Base-by-base conservation (phyloP, 345 rosid species). In the Citrus cavaleriei region DNA sequence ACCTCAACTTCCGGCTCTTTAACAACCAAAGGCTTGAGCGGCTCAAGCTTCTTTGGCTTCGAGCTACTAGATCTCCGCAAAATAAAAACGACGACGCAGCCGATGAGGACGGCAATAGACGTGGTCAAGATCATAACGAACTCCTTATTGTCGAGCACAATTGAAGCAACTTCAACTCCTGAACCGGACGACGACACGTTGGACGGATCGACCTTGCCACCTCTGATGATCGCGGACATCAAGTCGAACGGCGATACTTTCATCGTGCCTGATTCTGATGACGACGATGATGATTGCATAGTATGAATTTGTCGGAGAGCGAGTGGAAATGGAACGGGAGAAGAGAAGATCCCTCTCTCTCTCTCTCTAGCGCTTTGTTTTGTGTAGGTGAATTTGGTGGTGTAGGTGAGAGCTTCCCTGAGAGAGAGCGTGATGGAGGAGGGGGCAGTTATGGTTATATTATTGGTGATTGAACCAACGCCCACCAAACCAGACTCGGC, bases 51-150 rank as follows among this genome's bases (percentile, higher is more conserved):
- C 83, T 83, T 89, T 7, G 87, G 49, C 78, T 87, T 90, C 76
- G 79, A 86, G 40, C 82, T 42, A 42, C 78, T 66, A 32, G 99
- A 93, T 87, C 98, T 89, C 80, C 98, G 85, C 94, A 89, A 93
- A 7, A 94, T 68, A 22, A 97, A 85, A 51, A 92, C 85, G 35
- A 94, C 90, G n/a, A 89, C 93, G 80, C 98, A 94, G 16, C 99
- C 99, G 65, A 97, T 81, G 64, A 97, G 79, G 58, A 97, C 93
- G 0, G 99, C 98, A 37, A 97, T 83, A 68, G 98, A 93, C 72
- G 99, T 97, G 10, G 99, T 84, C 2, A 97, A 78, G 42, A 97
- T 70, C 91, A 91, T 87, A 0, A 92, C 90, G 70, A 94, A 75
- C 91, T 94, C 91, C 4, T 92, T 89, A 79, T 93, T 94, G 84